A percentile compares a stretch with the other conserved stretches of the same genome.
Conservation (phyloP, 306 rosid species). For the Hippophae rhamnoides region DNA sequence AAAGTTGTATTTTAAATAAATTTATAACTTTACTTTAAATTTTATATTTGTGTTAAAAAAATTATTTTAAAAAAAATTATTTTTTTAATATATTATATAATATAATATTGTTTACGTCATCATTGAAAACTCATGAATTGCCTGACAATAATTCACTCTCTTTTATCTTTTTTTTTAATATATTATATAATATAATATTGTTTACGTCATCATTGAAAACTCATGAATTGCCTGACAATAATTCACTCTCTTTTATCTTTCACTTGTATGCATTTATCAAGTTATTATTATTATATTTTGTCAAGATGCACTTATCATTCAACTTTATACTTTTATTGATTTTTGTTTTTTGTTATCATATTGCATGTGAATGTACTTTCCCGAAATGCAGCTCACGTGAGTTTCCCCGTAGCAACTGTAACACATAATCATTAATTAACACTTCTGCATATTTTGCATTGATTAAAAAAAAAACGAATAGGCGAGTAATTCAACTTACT, state of each 20-base stretch:
- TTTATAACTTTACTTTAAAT: too few species aligned
- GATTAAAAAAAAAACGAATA: too few species aligned
- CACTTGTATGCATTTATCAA: neutral
- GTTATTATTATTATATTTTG: conserved; percentile 16
- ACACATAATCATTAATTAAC: too few species aligned
- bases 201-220: conserved; percentile 1
- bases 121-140: conserved; percentile 46
- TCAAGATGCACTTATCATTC: conserved; percentile 46
- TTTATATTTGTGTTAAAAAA: too few species aligned
- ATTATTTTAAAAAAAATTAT: too few species aligned
- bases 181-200: too few species aligned
- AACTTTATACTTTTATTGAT: conserved; percentile 49
- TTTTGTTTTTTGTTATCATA: conserved; percentile 62
- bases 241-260: conserved; percentile 26
- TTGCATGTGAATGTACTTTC: conserved; percentile 95
- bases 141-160: conserved; percentile 21
- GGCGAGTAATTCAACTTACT: too few species aligned
- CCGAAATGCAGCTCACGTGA: conserved; percentile 92
- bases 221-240: conserved; percentile 35
- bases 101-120: too few species aligned
- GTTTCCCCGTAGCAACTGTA: conserved; percentile 6
- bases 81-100: too few species aligned
- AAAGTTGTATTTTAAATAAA: too few species aligned
- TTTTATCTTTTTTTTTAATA: conserved; percentile 18
- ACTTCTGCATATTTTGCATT: too few species aligned